Percentiles rank a stretch among this genome's conserved stretches.
phyloP scores from a whole-genome alignment of 495 filamentous ascomycete genomes.

The Hypoxylon rickii region DNA sequence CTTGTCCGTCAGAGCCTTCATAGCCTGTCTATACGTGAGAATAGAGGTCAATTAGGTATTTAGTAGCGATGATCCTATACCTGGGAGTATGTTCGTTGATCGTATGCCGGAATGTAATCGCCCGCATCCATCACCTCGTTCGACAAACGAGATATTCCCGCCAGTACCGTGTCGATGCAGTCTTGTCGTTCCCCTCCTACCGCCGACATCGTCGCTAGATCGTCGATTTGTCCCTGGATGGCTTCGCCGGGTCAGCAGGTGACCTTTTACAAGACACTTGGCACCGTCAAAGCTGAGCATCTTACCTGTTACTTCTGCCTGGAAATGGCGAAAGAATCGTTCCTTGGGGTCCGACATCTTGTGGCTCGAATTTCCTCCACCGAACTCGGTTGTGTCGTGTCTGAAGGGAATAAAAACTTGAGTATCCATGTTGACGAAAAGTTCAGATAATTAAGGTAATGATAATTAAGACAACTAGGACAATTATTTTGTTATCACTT shows the following conservation, averaged over 20 bases:
- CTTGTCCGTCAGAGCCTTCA: slow-evolving; percentile 50
- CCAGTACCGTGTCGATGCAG: slow-evolving; percentile 49
- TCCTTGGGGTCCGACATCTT: slow-evolving; percentile 61
- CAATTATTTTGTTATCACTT: too few relatives aligned
- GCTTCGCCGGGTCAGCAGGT: slow-evolving; percentile 28
- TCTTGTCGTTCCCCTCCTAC: slow-evolving; percentile 51
- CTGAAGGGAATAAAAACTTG: slow-evolving; percentile 38
- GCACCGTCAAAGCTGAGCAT: slow-evolving; percentile 1
- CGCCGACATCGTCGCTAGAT: slow-evolving; percentile 40
- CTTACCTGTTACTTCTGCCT: slow-evolving; percentile 70
- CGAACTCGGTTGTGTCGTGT: background rate
- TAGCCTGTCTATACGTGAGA: slow-evolving; percentile 33
- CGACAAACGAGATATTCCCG: slow-evolving; percentile 48
- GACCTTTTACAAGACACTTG: background rate
- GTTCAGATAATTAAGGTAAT: background rate
- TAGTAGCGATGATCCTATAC: slow-evolving; percentile 10
- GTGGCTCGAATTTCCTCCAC: slow-evolving; percentile 7
- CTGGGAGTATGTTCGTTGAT: slow-evolving; percentile 50
- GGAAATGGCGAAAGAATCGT: slow-evolving; percentile 79
- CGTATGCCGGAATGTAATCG: slow-evolving; percentile 51
- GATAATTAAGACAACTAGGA: background rate
- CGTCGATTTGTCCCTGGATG: slow-evolving; percentile 48
- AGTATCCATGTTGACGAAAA: slow-evolving; percentile 24
- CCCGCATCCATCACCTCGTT: slow-evolving; percentile 50
- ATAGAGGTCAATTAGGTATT: background rate